These are phyloP conservation scores for Dimargaris cristalligena DNA, from an alignment of 192 early-diverging fungal genomes.

Conservation along the genomic window DNA sequence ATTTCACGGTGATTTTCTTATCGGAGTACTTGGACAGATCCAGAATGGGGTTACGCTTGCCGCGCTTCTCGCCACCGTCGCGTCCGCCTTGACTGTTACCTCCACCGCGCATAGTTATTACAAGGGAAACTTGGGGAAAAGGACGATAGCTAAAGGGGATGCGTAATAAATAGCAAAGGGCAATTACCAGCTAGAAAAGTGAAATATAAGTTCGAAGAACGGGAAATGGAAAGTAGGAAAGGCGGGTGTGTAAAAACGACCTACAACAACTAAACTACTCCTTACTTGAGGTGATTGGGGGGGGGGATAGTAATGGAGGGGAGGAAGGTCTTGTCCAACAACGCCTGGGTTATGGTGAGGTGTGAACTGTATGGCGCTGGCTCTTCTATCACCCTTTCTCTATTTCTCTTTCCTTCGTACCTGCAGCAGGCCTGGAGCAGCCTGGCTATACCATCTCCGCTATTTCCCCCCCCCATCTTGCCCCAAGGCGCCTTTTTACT, in stretches of 20 bases:
- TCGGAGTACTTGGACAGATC: slow-evolving; percentile 89
- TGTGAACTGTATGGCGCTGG: no score
- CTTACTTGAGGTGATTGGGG: not conserved
- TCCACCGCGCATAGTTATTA: slow-evolving; percentile 25
- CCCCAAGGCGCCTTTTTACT: no score
- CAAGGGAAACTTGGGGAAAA: not conserved
- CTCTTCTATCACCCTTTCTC: no score
- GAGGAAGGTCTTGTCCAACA: no score
- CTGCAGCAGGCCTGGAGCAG: no score
- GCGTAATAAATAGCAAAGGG: no score
- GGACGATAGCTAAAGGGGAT: not conserved
- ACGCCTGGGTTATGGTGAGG: no score
- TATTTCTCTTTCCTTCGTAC: no score
- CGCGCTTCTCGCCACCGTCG: slow-evolving; percentile 27
- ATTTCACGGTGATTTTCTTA: slow-evolving; percentile 82
- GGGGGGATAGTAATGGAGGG: no score
- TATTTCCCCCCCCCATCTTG: no score
- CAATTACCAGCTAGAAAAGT: no score
- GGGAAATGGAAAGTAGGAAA: not conserved
- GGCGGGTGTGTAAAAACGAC: not conserved
- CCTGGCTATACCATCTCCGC: no score
- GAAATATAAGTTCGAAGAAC: not conserved
- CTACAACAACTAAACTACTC: not conserved
- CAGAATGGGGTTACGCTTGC: slow-evolving; percentile 79
- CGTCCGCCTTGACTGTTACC: slow-evolving; percentile 30